Base-by-base conservation (phyloP, 2,329 filamentous ascomycete genomes). In the Hypoxylon sp. region DNA sequence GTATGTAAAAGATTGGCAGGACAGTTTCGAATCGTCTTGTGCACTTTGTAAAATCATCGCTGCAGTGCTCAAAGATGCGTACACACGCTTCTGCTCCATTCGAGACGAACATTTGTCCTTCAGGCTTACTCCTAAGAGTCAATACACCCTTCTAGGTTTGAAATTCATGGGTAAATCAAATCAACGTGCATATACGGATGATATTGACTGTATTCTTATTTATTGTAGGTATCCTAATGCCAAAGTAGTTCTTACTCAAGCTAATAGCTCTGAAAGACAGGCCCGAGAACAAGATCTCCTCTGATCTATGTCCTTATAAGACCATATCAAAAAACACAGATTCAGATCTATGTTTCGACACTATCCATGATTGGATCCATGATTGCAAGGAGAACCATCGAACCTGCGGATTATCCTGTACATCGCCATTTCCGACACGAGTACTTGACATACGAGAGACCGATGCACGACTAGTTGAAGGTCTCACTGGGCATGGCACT, bases 81-180 rank as follows among this genome's bases (percentile, higher is more conserved):
- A 6, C 5, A 6, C 13, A 5, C 46, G 15, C 24, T 57, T 57
- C 46, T 17, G 17, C 2, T 44, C 50, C 22, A 6, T 39, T 6
- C 28, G 10, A 3, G n/a, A 50, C 17, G 34, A 44, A 20, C 47
- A 34, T n/a, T 22, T 37, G 6, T 57, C 26, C 13, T 30, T 50
- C 6, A 57, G 22, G 17, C 11, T 57, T 2, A 26, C 50, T 39
- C 24, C 32, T 19, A 44, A 20, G 17, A n/a, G 26, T 24, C 44
- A 41, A 37, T 34, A 19, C 24, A 41, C 32, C 19, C 53, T 56
- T 8, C 43, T 56, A 10, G 53, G 53, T 8, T 39, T 56, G 19
- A 49, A 56, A 41, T 22, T 49, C 11, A 13, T 4, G 7, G 47
- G 13, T 17, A 20, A 20, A 11, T 17, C 3, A 3, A n/a, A 32